phyloP scores from a whole-genome alignment of 768 basidiomycete species.

The Amanita pseudoporphyria region DNA sequence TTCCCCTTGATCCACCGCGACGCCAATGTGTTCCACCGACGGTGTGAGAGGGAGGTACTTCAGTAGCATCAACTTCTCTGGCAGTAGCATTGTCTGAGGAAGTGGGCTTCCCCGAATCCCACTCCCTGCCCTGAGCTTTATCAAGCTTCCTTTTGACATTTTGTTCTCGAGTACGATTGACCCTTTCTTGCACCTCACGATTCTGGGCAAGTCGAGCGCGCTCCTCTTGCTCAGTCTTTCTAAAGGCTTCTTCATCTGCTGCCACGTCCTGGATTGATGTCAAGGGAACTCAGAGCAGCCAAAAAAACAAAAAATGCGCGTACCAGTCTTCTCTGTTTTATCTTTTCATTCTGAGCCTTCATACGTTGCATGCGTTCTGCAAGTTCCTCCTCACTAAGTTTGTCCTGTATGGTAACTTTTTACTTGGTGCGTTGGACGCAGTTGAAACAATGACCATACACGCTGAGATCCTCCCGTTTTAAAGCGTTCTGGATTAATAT shows the following conservation, averaged over 20 bases:
- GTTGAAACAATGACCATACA: slow-evolving; percentile 28
- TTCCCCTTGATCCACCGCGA: slow-evolving; percentile 17
- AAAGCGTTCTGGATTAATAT: slow-evolving; percentile 77
- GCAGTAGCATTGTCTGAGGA: background rate
- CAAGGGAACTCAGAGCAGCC: background rate
- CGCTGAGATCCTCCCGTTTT: slow-evolving; percentile 72
- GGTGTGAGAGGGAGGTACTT: slow-evolving; percentile 6
- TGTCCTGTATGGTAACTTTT: slow-evolving; percentile 37
- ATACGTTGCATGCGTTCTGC: slow-evolving; percentile 62
- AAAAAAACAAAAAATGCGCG: slow-evolving; percentile 14
- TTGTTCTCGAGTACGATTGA: slow-evolving; percentile 66
- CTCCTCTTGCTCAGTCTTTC: slow-evolving; percentile 57
- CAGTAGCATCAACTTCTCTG: background rate
- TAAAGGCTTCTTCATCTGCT: slow-evolving; percentile 75
- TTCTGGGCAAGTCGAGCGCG: slow-evolving; percentile 44
- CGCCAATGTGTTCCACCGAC: slow-evolving; percentile 15
- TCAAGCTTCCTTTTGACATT: slow-evolving; percentile 77
- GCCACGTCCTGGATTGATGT: slow-evolving; percentile 45
- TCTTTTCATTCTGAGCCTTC: slow-evolving; percentile 65
- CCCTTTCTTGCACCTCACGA: slow-evolving; percentile 58
- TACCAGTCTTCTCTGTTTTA: slow-evolving; percentile 59
- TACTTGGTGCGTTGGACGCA: background rate
- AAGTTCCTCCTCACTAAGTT: slow-evolving; percentile 58
- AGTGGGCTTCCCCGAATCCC: slow-evolving; percentile 66
- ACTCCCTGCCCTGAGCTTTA: slow-evolving; percentile 70